Conservation (phyloP, 768 basidiomycete species). For the Serendipita indica region DNA sequence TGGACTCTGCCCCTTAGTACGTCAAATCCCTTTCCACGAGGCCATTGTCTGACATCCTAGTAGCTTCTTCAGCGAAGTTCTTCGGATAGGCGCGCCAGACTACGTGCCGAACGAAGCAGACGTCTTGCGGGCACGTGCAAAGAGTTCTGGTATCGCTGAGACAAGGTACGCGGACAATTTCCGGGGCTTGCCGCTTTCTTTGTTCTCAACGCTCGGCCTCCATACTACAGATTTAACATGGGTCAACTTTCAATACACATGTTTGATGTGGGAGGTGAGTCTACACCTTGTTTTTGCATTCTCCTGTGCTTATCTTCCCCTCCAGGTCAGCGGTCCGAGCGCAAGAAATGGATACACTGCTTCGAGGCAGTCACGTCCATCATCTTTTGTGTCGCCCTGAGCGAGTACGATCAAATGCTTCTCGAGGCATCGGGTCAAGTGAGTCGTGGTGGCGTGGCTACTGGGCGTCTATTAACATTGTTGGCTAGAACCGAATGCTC, state of each 20-base stretch:
- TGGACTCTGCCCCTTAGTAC: slow-evolving; percentile 88
- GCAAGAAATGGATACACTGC: slow-evolving; percentile 73
- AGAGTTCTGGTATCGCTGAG: slow-evolving; percentile 83
- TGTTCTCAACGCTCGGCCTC: slow-evolving; percentile 12
- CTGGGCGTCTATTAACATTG: background rate
- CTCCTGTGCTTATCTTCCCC: background rate
- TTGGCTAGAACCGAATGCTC: slow-evolving; percentile 50
- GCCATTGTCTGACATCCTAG: background rate
- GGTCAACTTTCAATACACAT: slow-evolving; percentile 47
- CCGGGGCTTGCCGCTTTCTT: slow-evolving; percentile 30
- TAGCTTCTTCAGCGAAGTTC: slow-evolving; percentile 76
- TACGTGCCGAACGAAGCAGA: slow-evolving; percentile 80
- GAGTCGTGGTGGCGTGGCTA: slow-evolving; percentile 6
- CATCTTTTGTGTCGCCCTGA: slow-evolving; percentile 62
- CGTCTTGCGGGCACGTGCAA: slow-evolving; percentile 73
- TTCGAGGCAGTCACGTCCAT: slow-evolving; percentile 71
- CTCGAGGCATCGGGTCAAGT: slow-evolving; percentile 37
- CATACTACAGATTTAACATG: slow-evolving; percentile 35
- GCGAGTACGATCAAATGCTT: slow-evolving; percentile 60
- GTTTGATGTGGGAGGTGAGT: slow-evolving; percentile 60
- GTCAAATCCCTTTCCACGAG: slow-evolving; percentile 17
- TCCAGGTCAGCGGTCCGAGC: slow-evolving; percentile 47
- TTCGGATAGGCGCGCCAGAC: slow-evolving; percentile 66
- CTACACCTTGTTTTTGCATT: background rate
- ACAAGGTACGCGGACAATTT: slow-evolving; percentile 46